These are phyloP conservation scores for Eucalyptus microcorys DNA, from an alignment of 345 rosid species.

Conservation along the genomic window DNA sequence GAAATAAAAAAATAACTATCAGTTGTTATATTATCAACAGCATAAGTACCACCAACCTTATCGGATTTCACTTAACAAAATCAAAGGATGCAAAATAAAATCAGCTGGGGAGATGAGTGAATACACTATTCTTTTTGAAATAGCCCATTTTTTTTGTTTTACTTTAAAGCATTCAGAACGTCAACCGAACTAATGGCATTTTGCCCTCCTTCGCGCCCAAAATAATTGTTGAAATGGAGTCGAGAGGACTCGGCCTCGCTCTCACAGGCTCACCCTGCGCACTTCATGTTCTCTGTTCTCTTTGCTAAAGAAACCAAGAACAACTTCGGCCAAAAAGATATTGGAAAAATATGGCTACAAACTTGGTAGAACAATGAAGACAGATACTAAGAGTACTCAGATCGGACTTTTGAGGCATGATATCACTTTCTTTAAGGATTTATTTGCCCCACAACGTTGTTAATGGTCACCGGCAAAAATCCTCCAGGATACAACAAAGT, in stretches of 20 bases:
- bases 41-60: not conserved
- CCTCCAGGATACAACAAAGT: no score
- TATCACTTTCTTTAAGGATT: no score
- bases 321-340: not conserved
- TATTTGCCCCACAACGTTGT: no score
- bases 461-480: no score
- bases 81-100: not conserved
- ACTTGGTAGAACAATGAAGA: no score
- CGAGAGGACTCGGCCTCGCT: fast-evolving
- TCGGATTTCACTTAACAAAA: not conserved
- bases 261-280: not conserved
- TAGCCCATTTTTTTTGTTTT: fast-evolving
- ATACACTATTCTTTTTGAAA: not conserved
- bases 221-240: not conserved
- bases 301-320: not conserved
- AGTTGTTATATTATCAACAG: not conserved
- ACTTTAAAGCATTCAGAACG: not conserved
- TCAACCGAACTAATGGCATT: not conserved
- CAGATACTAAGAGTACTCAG: no score
- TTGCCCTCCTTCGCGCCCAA: not conserved
- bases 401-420: no score
- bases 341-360: no score
- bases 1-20: not conserved
- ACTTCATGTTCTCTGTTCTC: not conserved
- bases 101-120: not conserved